These are phyloP conservation scores for Globisporangium viniferum DNA, from an alignment of 352 stramenopile genomes.

Conservation along the genomic window DNA sequence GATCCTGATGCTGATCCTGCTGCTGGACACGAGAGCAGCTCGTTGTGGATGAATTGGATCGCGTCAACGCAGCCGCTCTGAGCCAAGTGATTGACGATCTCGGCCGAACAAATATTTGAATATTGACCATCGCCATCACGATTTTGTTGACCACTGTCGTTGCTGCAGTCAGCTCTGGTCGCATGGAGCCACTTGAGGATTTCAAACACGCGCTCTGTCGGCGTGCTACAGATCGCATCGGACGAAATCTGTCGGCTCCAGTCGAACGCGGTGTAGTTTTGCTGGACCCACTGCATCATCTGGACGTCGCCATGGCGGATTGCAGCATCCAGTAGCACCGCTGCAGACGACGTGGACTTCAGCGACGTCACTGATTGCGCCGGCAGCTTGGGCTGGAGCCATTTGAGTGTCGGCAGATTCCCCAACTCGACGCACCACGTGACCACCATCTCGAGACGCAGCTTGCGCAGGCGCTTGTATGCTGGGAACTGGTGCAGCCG, in stretches of 20 bases:
- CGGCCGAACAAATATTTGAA: neutral
- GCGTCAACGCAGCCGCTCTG: neutral
- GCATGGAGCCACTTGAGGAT: slow-evolving; percentile 2
- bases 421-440: slow-evolving; percentile 4
- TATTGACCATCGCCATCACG: neutral
- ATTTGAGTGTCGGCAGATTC: neutral
- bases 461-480: neutral
- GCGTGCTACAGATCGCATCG: neutral
- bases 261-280: neutral
- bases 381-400: slow-evolving; percentile 1
- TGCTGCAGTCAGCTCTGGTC: neutral
- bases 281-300: slow-evolving; percentile 10
- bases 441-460: slow-evolving; percentile 5
- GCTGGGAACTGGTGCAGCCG: slow-evolving; percentile 5
- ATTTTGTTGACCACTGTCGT: neutral
- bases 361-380: neutral
- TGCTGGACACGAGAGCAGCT: neutral
- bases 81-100: neutral
- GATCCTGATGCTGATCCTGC: neutral
- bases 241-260: neutral
- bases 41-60: slow-evolving; percentile 5
- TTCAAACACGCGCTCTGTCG: neutral
- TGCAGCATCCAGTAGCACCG: neutral
- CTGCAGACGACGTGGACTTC: neutral
- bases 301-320: neutral